phyloP scores from a whole-genome alignment of 306 rosid species.

The Vicia villosa region DNA sequence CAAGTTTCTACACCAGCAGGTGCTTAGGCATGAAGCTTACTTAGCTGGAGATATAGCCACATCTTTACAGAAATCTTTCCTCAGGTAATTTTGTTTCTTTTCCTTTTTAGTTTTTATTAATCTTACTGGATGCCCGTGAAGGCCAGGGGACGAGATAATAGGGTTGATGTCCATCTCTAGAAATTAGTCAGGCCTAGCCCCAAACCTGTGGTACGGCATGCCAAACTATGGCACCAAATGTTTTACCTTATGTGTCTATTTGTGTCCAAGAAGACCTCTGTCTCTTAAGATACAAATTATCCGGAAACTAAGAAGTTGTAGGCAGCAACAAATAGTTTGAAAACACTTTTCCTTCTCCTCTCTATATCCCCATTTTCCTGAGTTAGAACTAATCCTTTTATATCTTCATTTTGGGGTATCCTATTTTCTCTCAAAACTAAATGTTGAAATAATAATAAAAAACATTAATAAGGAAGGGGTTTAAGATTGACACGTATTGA shows the following conservation, averaged over 20 bases:
- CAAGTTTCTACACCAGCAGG: slow-evolving; percentile 83
- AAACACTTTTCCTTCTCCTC: slow-evolving; percentile 6
- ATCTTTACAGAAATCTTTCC: slow-evolving; percentile 71
- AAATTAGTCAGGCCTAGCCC: slow-evolving; percentile 28
- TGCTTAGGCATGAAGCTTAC: slow-evolving; percentile 75
- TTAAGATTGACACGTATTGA: not conserved
- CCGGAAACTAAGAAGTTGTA: slow-evolving; percentile 11
- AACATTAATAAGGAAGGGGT: not conserved
- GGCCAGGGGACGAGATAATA: slow-evolving; percentile 26
- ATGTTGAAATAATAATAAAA: slow-evolving; percentile 17
- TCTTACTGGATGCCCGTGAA: slow-evolving; percentile 33
- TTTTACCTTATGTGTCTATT: slow-evolving; percentile 19
- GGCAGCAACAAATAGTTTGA: slow-evolving; percentile 10
- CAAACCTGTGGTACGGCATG: slow-evolving; percentile 20
- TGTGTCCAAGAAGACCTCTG: slow-evolving; percentile 13
- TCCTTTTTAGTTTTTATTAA: slow-evolving; percentile 23
- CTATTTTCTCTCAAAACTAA: slow-evolving; percentile 9
- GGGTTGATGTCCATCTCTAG: slow-evolving; percentile 28
- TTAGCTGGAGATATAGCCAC: slow-evolving; percentile 76
- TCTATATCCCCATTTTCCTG: not conserved
- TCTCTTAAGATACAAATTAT: slow-evolving; percentile 27
- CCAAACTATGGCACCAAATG: slow-evolving; percentile 28
- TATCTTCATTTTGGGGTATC: slow-evolving; percentile 29
- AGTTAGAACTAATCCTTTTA: slow-evolving; percentile 20
- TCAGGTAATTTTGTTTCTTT: slow-evolving; percentile 60